Percentiles rank a stretch among this genome's conserved stretches.
Evolutionary conservation across 2,329 filamentous ascomycete species (phyloP).

Genomic region (Chalara sp.): DNA sequence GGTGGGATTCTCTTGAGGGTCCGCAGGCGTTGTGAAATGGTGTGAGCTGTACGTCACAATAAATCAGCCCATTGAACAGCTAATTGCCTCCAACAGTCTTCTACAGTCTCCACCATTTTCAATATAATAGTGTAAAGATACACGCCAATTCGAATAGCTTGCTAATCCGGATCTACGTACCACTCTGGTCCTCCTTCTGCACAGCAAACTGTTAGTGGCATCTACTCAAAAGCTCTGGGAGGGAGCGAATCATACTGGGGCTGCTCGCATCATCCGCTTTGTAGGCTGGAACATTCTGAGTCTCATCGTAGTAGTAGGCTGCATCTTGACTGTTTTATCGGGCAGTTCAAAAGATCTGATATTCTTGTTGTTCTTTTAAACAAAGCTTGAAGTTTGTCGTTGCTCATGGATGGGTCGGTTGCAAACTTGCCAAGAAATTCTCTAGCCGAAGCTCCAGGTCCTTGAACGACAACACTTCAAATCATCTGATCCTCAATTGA

Average conservation of each 20-base stretch:
- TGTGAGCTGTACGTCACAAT: slow-evolving; percentile 63
- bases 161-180: slow-evolving; percentile 41
- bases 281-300: slow-evolving; percentile 63
- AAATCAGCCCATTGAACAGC: slow-evolving; percentile 11
- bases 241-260: slow-evolving; percentile 57
- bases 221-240: slow-evolving; percentile 20
- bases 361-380: not conserved
- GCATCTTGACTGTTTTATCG: slow-evolving; percentile 22
- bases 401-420: not conserved
- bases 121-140: no score
- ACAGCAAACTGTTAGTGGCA: slow-evolving; percentile 21
- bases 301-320: slow-evolving; percentile 43
- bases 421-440: not conserved
- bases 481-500: slow-evolving; percentile 26
- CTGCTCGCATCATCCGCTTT: slow-evolving; percentile 59
- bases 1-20: slow-evolving; percentile 84
- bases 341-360: slow-evolving; percentile 4
- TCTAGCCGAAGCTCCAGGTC: slow-evolving; percentile 17
- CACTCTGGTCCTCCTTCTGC: slow-evolving; percentile 61
- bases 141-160: no score
- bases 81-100: no score
- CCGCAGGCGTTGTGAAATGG: slow-evolving; percentile 90
- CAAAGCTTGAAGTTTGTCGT: not conserved
- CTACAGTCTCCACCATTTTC: no score
- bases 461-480: slow-evolving; percentile 24